A percentile compares a stretch with the other conserved stretches of the same genome.
Conservation (phyloP, 129 eudicot species). For the Flaveria trinervia region DNA sequence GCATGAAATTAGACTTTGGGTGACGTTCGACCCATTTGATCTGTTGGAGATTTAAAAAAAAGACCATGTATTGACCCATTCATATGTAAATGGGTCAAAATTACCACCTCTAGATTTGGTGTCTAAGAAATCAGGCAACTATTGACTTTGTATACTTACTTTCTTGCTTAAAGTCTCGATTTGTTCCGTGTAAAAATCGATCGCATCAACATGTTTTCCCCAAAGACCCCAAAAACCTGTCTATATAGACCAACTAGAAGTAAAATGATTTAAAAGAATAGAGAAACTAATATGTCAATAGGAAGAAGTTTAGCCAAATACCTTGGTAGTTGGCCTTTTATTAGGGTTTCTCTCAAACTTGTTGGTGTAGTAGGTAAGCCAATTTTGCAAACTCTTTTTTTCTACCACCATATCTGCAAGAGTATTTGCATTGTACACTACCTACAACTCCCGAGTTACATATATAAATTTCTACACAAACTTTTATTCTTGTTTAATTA, state of each 20-base stretch:
- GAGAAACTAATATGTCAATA: conserved; percentile 17
- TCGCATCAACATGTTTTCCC: conserved; percentile 82
- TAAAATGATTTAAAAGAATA: conserved; percentile 19
- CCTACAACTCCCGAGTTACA: conserved; percentile 46
- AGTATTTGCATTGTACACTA: conserved; percentile 85
- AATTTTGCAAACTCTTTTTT: conserved; percentile 63
- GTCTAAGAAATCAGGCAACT: conserved; percentile 2
- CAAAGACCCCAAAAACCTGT: conserved; percentile 98
- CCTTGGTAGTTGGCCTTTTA: conserved; percentile 73
- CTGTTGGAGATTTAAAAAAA: background rate
- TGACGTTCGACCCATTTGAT: background rate
- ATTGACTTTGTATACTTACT: conserved; percentile 49
- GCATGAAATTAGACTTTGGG: conserved; percentile 8
- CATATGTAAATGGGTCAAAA: conserved; percentile 6
- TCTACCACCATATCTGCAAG: conserved; percentile 73
- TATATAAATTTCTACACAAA: conserved; percentile 3
- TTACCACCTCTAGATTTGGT: conserved; percentile 28
- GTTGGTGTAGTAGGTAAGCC: conserved; percentile 86
- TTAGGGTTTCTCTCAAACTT: conserved; percentile 67
- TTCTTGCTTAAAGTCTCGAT: conserved; percentile 57
- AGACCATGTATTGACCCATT: conserved; percentile 1
- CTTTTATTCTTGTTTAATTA: conserved; percentile 7
- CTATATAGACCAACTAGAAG: conserved; percentile 56
- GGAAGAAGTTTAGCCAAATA: conserved; percentile 37
- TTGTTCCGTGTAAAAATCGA: conserved; percentile 66